A percentile compares a stretch with the other conserved stretches of the same genome.
Evolutionary conservation across 2,329 filamentous ascomycete species (phyloP).

Genomic region (Xylariaceae sp.): DNA sequence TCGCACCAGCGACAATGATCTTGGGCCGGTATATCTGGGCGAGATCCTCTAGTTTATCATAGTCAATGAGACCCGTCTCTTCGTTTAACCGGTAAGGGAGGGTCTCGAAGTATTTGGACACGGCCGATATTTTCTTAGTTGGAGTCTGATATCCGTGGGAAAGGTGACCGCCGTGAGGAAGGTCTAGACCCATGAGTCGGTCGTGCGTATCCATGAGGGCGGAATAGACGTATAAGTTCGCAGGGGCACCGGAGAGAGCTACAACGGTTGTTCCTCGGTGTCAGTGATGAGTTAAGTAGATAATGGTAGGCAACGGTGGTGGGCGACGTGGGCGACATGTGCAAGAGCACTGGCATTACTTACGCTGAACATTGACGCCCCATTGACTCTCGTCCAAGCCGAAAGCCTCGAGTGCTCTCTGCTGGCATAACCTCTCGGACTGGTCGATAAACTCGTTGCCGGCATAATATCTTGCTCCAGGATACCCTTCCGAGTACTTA

Average conservation of each 20-base stretch:
- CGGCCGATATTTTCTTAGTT: slow-evolving; percentile 91
- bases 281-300: slow-evolving; percentile 15
- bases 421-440: slow-evolving; percentile 85
- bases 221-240: slow-evolving; percentile 93
- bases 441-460: slow-evolving; percentile 96
- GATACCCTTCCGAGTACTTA: slow-evolving; percentile 98
- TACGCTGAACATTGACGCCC: slow-evolving; percentile 95
- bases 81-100: slow-evolving; percentile 92
- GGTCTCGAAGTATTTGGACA: slow-evolving; percentile 99
- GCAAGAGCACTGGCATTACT: slow-evolving; percentile 33
- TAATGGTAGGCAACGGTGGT: neutral
- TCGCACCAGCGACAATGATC: slow-evolving; percentile 91
- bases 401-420: slow-evolving; percentile 86
- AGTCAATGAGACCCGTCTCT: slow-evolving; percentile 91
- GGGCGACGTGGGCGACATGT: neutral
- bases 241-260: slow-evolving; percentile 75
- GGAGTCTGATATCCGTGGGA: slow-evolving; percentile 98
- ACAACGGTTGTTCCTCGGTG: slow-evolving; percentile 16
- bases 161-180: slow-evolving; percentile 94
- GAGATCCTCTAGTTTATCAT: slow-evolving; percentile 84
- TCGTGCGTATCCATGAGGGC: slow-evolving; percentile 92
- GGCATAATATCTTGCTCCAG: slow-evolving; percentile 93
- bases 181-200: slow-evolving; percentile 93
- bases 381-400: slow-evolving; percentile 81
- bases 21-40: slow-evolving; percentile 91